phyloP scores from a whole-genome alignment of 192 early-diverging fungal genomes.

The Linnemannia exigua region DNA sequence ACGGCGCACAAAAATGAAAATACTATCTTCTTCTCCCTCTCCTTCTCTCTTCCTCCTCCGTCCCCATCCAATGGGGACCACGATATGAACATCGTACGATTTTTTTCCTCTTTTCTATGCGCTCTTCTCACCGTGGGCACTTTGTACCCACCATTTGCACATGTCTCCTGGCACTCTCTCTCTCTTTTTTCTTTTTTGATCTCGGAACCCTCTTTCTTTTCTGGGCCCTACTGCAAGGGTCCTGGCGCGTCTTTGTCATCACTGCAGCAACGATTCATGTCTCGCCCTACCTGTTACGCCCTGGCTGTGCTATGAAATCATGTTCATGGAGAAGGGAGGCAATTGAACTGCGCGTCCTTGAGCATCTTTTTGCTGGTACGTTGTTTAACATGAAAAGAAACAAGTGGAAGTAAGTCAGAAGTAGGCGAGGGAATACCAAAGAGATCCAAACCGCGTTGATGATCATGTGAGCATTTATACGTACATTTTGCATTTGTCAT shows the following conservation, averaged over 20 bases:
- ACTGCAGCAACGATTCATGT: not conserved
- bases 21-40: not conserved
- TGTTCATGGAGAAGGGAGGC: not conserved
- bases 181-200: not conserved
- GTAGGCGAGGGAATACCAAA: too few species aligned
- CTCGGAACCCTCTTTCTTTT: too few species aligned
- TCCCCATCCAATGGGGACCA: not conserved
- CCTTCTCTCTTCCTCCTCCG: not conserved
- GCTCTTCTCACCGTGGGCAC: not conserved
- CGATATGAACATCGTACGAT: not conserved
- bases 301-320: not conserved
- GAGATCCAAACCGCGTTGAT: too few species aligned
- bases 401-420: too few species aligned
- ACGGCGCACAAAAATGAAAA: not conserved
- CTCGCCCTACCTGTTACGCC: not conserved
- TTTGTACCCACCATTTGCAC: not conserved
- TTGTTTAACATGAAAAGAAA: too few species aligned
- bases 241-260: not conserved
- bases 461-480: too few species aligned
- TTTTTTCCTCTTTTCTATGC: not conserved
- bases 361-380: too few species aligned
- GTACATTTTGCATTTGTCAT: too few species aligned
- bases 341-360: too few species aligned
- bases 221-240: not conserved
- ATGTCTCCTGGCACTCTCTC: not conserved